Conservation (phyloP, 139 green algal species). For the Chlamydomonas asymmetrica region DNA sequence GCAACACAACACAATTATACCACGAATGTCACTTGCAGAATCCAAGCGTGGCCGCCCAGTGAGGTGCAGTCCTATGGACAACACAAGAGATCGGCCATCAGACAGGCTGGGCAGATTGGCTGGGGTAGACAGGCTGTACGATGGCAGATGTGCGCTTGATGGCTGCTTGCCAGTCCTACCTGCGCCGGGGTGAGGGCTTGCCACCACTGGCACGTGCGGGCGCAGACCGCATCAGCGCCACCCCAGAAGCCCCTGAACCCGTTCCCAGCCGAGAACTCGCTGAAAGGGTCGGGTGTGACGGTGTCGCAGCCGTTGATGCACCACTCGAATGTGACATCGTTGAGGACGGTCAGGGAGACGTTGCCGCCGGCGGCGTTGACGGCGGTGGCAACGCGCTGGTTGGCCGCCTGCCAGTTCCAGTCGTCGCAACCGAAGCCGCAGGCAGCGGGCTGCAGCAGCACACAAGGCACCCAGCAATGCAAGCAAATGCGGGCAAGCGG, state of each 20-base stretch:
- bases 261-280: conserved; percentile 56
- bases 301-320: conserved; percentile 61
- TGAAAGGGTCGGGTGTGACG: conserved; percentile 66
- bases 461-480: too few species aligned
- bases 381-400: background rate
- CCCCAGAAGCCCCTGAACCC: conserved; percentile 68
- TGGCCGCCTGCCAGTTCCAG: conserved; percentile 1
- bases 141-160: too few species aligned
- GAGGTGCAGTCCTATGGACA: too few species aligned
- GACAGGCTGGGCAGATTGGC: too few species aligned
- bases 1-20: too few species aligned
- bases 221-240: conserved; percentile 52
- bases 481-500: too few species aligned
- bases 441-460: background rate
- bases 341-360: background rate
- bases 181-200: background rate
- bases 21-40: too few species aligned
- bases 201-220: conserved; percentile 61
- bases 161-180: too few species aligned
- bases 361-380: background rate
- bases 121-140: too few species aligned
- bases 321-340: conserved; percentile 21
- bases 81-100: too few species aligned
- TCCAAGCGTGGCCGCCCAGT: too few species aligned
- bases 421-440: conserved; percentile 24